phyloP scores from a whole-genome alignment of 768 basidiomycete genomes.

The Leccinum subgranulosum region DNA sequence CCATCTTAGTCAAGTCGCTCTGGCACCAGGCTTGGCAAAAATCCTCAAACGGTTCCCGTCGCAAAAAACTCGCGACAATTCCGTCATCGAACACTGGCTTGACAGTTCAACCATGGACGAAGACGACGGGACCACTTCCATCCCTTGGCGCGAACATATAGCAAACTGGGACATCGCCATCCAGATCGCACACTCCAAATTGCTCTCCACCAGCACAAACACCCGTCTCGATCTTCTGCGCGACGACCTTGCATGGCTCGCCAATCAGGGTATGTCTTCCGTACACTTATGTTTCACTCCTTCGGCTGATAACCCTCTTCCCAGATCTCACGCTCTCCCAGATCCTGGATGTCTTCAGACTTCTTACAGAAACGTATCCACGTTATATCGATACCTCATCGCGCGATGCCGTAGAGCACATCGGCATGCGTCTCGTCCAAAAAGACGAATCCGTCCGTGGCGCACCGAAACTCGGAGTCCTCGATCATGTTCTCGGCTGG shows the following conservation, averaged over 20 bases:
- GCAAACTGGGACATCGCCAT: slow-evolving; percentile 55
- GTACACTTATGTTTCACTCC: not conserved
- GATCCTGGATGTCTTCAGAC: slow-evolving; percentile 64
- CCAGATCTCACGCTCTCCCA: slow-evolving; percentile 61
- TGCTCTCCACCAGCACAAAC: slow-evolving; percentile 55
- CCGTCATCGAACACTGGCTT: slow-evolving; percentile 55
- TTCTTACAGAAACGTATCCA: slow-evolving; percentile 74
- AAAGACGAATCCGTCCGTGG: slow-evolving; percentile 52
- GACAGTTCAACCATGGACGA: slow-evolving; percentile 18
- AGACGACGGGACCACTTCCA: slow-evolving; percentile 28
- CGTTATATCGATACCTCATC: slow-evolving; percentile 74
- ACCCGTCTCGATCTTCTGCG: slow-evolving; percentile 54
- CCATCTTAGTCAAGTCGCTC: not conserved
- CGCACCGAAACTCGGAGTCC: slow-evolving; percentile 51
- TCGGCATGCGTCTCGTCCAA: slow-evolving; percentile 61
- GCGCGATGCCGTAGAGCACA: slow-evolving; percentile 63
- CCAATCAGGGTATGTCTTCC: slow-evolving; percentile 49
- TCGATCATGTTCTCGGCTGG: slow-evolving; percentile 77
- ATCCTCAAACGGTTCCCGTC: not conserved
- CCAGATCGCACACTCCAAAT: slow-evolving; percentile 46
- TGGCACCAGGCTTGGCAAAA: not conserved
- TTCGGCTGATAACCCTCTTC: slow-evolving; percentile 3
- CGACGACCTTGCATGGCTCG: slow-evolving; percentile 58
- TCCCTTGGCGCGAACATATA: slow-evolving; percentile 51
- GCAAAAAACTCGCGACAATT: not conserved